phyloP scores from a whole-genome alignment of 495 filamentous ascomycete species.

The Clavariopsis aquatica region DNA sequence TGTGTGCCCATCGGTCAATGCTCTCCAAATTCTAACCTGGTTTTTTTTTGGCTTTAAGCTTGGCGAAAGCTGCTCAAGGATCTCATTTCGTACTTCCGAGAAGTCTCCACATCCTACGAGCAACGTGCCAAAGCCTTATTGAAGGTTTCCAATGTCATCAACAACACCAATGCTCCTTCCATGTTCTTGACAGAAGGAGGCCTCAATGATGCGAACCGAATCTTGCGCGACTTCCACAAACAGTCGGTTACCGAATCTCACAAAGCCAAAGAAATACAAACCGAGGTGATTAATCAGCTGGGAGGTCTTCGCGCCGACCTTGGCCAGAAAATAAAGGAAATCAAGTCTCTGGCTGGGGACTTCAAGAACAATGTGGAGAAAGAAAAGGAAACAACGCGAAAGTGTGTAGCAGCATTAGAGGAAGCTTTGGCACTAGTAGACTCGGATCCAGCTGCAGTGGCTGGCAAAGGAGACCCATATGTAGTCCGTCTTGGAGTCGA shows the following conservation, averaged over 20 bases:
- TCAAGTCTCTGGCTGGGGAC: constrained; percentile 85
- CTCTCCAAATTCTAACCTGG: too few species aligned
- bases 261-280: constrained; percentile 86
- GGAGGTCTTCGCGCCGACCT: constrained; percentile 84
- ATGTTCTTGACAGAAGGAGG: constrained; percentile 76
- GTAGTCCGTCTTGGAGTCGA: constrained; percentile 82
- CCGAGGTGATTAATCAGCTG: constrained; percentile 83
- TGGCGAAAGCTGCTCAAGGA: constrained; percentile 97
- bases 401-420: constrained; percentile 72
- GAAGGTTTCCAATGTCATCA: constrained; percentile 80
- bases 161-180: constrained; percentile 71
- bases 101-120: constrained; percentile 90
- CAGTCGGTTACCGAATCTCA: constrained; percentile 77
- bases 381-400: constrained; percentile 70
- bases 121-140: constrained; percentile 76
- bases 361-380: constrained; percentile 90
- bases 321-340: constrained; percentile 95
- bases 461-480: constrained; percentile 89
- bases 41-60: too few species aligned
- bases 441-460: constrained; percentile 68
- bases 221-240: constrained; percentile 80
- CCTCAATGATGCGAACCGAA: constrained; percentile 78
- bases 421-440: constrained; percentile 78
- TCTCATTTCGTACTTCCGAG: constrained; percentile 89
- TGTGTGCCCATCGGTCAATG: not conserved